Conservation (phyloP, 1,139 yeast genomes). For the Yamadazyma pseudoaaseri region DNA sequence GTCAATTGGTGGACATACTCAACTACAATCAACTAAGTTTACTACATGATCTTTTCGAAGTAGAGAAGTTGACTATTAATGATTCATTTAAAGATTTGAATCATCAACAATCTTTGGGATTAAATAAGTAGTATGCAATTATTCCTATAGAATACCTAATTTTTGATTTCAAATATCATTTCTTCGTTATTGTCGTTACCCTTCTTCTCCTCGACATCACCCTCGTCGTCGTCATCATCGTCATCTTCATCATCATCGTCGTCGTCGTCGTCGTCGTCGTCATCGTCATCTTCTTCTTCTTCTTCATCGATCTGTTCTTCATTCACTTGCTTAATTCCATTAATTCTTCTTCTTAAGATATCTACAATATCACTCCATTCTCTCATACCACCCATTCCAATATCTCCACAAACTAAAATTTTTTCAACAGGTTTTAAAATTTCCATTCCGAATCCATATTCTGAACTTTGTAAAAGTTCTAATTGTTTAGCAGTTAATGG, state of each 20-base stretch:
- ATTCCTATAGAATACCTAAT: constrained; percentile 3
- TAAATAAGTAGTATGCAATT: background rate
- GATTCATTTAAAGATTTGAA: constrained; percentile 4
- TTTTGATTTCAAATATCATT: constrained; percentile 36
- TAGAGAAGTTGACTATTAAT: constrained; percentile 11
- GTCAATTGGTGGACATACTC: constrained; percentile 11
- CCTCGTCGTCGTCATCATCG: constrained; percentile 29
- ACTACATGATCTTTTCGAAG: constrained; percentile 8
- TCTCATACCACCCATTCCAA: constrained; percentile 98
- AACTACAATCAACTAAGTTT: constrained; percentile 11
- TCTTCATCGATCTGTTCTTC: constrained; percentile 31
- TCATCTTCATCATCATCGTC: constrained; percentile 36
- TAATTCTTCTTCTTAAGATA: constrained; percentile 57
- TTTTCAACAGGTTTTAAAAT: constrained; percentile 91
- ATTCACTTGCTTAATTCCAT: constrained; percentile 29
- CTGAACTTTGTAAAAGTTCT: constrained; percentile 45
- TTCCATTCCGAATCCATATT: constrained; percentile 56
- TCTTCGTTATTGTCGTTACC: constrained; percentile 22
- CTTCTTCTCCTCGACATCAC: constrained; percentile 18
- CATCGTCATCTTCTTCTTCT: constrained; percentile 32
- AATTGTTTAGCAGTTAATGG: constrained; percentile 89
- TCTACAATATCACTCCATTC: constrained; percentile 95
- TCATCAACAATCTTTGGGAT: background rate
- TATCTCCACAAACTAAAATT: constrained; percentile 91
- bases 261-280: constrained; percentile 38